Percentiles rank a stretch among this genome's conserved stretches.
Evolutionary conservation across 2,329 filamentous ascomycete genomes (phyloP).

Genomic region (Clonostachys chloroleuca): DNA sequence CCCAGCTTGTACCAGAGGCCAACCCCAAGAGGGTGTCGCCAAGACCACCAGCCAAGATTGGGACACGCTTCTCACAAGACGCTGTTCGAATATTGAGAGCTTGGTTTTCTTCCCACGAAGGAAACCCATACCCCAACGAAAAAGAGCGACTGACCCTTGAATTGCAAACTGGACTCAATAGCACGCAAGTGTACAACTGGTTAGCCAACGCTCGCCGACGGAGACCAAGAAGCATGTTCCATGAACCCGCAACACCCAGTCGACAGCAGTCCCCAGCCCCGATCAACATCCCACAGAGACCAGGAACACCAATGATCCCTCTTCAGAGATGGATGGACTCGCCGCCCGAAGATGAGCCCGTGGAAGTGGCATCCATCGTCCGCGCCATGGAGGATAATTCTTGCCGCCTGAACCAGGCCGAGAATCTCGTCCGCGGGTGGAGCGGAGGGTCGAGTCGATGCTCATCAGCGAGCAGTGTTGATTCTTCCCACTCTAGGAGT

Average conservation of each 20-base stretch:
- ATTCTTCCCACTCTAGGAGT: slow-evolving; percentile 3
- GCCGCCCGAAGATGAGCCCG: slow-evolving; percentile 2
- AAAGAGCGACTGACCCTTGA: slow-evolving; percentile 73
- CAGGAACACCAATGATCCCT: slow-evolving; percentile 19
- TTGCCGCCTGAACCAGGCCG: too few relatives aligned
- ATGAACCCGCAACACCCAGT: slow-evolving; percentile 51
- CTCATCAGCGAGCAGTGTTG: background rate
- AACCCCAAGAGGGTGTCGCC: too few relatives aligned
- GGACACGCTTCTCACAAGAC: slow-evolving; percentile 55
- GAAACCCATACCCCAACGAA: slow-evolving; percentile 79
- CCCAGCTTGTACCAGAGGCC: too few relatives aligned
- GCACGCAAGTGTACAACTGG: slow-evolving; percentile 82
- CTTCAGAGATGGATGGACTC: slow-evolving; percentile 2
- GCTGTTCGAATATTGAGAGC: slow-evolving; percentile 72
- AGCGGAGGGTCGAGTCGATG: background rate
- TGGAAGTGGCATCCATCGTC: background rate
- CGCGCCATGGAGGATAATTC: background rate
- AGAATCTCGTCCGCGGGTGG: too few relatives aligned
- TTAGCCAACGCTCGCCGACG: slow-evolving; percentile 79
- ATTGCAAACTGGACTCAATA: slow-evolving; percentile 68
- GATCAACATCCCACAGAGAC: slow-evolving; percentile 50
- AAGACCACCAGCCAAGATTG: background rate
- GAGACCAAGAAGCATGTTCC: slow-evolving; percentile 61
- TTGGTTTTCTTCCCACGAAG: slow-evolving; percentile 71
- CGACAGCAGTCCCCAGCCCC: slow-evolving; percentile 11